Percentiles rank a stretch among this genome's conserved stretches.
Evolutionary conservation across 352 stramenopile genomes (phyloP).

Genomic region (Globisporangium middletonii): DNA sequence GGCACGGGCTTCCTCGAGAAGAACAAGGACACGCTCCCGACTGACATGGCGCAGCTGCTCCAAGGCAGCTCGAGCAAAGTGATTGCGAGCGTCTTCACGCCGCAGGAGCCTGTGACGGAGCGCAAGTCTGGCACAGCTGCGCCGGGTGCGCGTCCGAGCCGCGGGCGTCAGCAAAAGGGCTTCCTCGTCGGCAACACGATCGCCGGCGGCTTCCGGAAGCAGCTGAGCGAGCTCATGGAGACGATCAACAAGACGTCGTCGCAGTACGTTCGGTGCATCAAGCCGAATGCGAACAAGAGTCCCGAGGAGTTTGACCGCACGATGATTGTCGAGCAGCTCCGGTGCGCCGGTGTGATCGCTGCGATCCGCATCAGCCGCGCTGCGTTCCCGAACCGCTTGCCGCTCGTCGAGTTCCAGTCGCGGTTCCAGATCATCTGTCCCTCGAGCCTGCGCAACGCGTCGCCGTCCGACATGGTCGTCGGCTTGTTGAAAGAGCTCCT

Average conservation of each 20-base stretch:
- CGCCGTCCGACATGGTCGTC: slow-evolving; percentile 62
- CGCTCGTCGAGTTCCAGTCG: slow-evolving; percentile 77
- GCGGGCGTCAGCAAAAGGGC: slow-evolving; percentile 48
- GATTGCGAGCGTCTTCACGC: slow-evolving; percentile 69
- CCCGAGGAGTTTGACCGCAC: slow-evolving; percentile 74
- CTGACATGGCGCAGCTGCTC: slow-evolving; percentile 72
- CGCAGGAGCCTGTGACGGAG: slow-evolving; percentile 17
- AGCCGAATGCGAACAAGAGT: slow-evolving; percentile 88
- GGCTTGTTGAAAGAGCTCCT: slow-evolving; percentile 67
- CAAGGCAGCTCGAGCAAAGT: slow-evolving; percentile 49
- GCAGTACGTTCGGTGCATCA: slow-evolving; percentile 89
- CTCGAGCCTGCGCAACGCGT: slow-evolving; percentile 45
- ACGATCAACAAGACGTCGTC: slow-evolving; percentile 87
- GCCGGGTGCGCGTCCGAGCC: slow-evolving; percentile 23
- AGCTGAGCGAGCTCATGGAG: slow-evolving; percentile 79
- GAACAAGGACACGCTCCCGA: slow-evolving; percentile 84
- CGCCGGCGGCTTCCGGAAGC: slow-evolving; percentile 79
- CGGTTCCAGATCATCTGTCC: slow-evolving; percentile 84
- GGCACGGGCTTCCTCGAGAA: slow-evolving; percentile 71
- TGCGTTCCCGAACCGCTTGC: slow-evolving; percentile 89
- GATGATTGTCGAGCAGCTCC: slow-evolving; percentile 87
- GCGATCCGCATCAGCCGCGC: slow-evolving; percentile 86
- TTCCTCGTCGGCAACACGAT: slow-evolving; percentile 83
- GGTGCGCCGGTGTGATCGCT: slow-evolving; percentile 87
- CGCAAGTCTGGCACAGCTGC: slow-evolving; percentile 13